Conservation (phyloP, 2,329 filamentous ascomycete species). For the Sporothrix sp. region DNA sequence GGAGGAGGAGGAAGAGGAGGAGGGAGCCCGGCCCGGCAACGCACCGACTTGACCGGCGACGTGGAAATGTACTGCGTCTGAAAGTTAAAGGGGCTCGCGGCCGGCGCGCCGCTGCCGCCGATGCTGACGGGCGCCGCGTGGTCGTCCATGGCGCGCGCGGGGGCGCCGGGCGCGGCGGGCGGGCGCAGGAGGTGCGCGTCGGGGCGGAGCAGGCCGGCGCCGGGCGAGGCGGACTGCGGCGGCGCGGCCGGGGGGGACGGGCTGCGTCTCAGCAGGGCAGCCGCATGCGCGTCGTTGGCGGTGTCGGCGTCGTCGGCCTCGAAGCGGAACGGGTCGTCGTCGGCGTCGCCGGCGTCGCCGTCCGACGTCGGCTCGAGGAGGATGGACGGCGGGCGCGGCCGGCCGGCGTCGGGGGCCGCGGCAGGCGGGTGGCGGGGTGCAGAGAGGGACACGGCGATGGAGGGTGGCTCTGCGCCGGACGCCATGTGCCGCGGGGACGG, state of each 20-base stretch:
- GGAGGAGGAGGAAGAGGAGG: no score
- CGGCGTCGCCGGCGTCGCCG: neutral
- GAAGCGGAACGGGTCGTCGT: conserved; percentile 9
- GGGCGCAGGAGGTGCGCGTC: neutral
- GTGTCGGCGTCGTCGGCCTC: conserved; percentile 1
- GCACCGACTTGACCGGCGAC: conserved; percentile 65
- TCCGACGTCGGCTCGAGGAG: conserved; percentile 13
- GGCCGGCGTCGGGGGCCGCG: neutral
- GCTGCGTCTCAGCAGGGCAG: conserved; percentile 16
- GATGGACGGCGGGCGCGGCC: conserved; percentile 8
- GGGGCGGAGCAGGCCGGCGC: neutral
- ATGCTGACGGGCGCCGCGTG: conserved; percentile 2
- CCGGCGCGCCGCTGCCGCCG: neutral
- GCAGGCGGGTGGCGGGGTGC: neutral
- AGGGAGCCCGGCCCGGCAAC: no score
- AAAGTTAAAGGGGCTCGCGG: conserved; percentile 79
- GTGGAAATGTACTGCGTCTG: conserved; percentile 71
- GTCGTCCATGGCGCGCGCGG: conserved; percentile 8
- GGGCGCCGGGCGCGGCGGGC: neutral
- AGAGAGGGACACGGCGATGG: conserved; percentile 6
- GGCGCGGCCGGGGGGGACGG: conserved; percentile 6
- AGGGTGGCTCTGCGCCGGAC: conserved; percentile 7
- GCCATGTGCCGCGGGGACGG: conserved; percentile 9
- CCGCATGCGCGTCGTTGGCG: conserved; percentile 13
- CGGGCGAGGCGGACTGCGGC: neutral